Evolutionary conservation across 192 early-diverging fungal species (phyloP).

Genomic region (Funneliformis geosporum): DNA sequence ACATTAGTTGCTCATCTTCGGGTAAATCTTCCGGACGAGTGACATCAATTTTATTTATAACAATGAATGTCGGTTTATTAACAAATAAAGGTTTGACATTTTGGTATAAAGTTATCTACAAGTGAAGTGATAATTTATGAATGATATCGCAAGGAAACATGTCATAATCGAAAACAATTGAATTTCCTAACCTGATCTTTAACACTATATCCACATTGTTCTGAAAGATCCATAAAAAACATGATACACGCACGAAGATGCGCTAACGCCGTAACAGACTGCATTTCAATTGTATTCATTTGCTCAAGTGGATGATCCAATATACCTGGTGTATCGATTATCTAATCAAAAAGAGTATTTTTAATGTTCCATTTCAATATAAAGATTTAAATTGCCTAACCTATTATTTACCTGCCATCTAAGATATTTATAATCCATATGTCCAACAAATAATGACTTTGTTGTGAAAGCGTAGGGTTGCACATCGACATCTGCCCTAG

Average conservation of each 20-base stretch:
- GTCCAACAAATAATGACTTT: slow-evolving; percentile 99
- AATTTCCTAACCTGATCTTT: slow-evolving; percentile 68
- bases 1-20: slow-evolving; percentile 67
- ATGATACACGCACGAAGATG: slow-evolving; percentile 94
- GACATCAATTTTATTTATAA: slow-evolving; percentile 96
- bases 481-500: slow-evolving; percentile 98
- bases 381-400: background rate
- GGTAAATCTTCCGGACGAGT: slow-evolving; percentile 78
- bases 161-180: background rate
- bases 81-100: slow-evolving; percentile 98
- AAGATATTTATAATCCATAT: slow-evolving; percentile 99
- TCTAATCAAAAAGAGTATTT: background rate
- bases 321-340: slow-evolving; percentile 99
- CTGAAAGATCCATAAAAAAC: slow-evolving; percentile 98
- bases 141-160: slow-evolving; percentile 7
- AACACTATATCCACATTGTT: slow-evolving; percentile 98
- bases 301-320: slow-evolving; percentile 99
- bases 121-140: background rate
- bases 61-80: slow-evolving; percentile 95
- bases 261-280: slow-evolving; percentile 98
- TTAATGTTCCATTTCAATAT: background rate
- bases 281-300: slow-evolving; percentile 99
- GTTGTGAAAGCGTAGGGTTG: slow-evolving; percentile 99
- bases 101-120: slow-evolving; percentile 75
- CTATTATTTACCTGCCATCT: slow-evolving; percentile 84